phyloP scores from a whole-genome alignment of 345 rosid species.

The Lepidium africanum region DNA sequence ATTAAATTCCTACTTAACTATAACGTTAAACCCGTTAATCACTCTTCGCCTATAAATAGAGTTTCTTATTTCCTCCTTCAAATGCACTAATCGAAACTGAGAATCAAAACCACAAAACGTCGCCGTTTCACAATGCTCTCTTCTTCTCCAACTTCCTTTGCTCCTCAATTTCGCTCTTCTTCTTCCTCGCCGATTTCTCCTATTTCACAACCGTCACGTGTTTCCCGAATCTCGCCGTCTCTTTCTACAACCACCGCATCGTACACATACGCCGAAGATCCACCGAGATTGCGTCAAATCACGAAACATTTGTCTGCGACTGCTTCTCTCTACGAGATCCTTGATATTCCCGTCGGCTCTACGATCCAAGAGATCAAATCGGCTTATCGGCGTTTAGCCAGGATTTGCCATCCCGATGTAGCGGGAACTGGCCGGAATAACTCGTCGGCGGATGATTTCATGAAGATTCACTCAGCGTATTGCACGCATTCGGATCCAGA shows the following conservation, averaged over 20 bases:
- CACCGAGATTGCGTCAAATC: background rate
- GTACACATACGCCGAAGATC: background rate
- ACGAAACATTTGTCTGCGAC: slow-evolving; percentile 16
- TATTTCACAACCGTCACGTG: background rate
- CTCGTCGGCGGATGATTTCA: slow-evolving; percentile 48
- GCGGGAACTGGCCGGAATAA: slow-evolving; percentile 30
- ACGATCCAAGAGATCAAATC: slow-evolving; percentile 61
- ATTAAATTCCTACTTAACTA: background rate
- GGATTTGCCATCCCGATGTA: slow-evolving; percentile 72
- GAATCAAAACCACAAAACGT: background rate
- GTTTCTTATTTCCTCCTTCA: background rate
- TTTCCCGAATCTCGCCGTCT: background rate
- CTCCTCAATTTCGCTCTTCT: background rate
- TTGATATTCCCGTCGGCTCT: slow-evolving; percentile 51
- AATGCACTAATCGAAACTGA: background rate
- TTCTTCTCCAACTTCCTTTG: slow-evolving; percentile 9
- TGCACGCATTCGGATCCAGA: slow-evolving; percentile 75
- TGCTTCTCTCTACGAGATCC: slow-evolving; percentile 56
- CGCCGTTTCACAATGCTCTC: slow-evolving; percentile 24
- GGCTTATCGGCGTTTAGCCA: slow-evolving; percentile 64
- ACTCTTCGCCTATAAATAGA: slow-evolving; percentile 10
- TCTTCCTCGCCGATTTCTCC: slow-evolving; percentile 2
- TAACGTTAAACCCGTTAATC: background rate
- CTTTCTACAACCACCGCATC: slow-evolving; percentile 6
- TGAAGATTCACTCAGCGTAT: slow-evolving; percentile 67